A percentile compares a stretch with the other conserved stretches of the same genome.
These are phyloP conservation scores for Lactarius vividus DNA, from an alignment of 768 basidiomycete genomes.

Conservation along the genomic window DNA sequence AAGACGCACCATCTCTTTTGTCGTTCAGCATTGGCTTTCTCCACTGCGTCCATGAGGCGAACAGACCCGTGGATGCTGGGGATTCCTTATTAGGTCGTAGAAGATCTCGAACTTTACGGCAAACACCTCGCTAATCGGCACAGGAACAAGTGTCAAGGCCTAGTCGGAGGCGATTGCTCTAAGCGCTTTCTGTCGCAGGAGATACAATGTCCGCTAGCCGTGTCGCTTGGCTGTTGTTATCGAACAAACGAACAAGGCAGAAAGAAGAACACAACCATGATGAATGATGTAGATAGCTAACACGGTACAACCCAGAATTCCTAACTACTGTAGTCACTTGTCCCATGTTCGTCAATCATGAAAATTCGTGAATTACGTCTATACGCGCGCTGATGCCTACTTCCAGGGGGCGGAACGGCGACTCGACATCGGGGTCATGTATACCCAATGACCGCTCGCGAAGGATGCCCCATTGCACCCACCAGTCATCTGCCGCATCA, in stretches of 20 bases:
- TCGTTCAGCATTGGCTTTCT: conserved; percentile 69
- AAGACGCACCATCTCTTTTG: conserved; percentile 62
- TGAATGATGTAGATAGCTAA: neutral
- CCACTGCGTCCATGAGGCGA: conserved; percentile 71
- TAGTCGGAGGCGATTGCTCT: neutral
- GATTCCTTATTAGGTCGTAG: neutral
- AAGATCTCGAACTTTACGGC: neutral
- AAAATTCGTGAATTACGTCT: neutral
- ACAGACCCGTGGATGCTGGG: neutral
- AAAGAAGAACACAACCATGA: neutral
- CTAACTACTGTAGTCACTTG: neutral
- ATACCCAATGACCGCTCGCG: conserved; percentile 21
- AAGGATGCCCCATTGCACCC: conserved; percentile 28
- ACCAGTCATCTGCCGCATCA: conserved; percentile 29
- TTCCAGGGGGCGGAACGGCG: conserved; percentile 8
- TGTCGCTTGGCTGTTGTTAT: neutral
- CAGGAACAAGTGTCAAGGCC: neutral
- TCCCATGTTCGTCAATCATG: neutral
- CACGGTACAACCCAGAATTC: neutral
- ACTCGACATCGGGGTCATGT: neutral
- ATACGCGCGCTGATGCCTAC: conserved; percentile 4
- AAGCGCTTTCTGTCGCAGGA: neutral
- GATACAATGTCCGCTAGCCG: neutral
- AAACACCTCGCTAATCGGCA: neutral
- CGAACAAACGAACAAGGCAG: too few species aligned